These are phyloP conservation scores for Lactarius hengduanensis DNA, from an alignment of 768 basidiomycete genomes.

Conservation along the genomic window DNA sequence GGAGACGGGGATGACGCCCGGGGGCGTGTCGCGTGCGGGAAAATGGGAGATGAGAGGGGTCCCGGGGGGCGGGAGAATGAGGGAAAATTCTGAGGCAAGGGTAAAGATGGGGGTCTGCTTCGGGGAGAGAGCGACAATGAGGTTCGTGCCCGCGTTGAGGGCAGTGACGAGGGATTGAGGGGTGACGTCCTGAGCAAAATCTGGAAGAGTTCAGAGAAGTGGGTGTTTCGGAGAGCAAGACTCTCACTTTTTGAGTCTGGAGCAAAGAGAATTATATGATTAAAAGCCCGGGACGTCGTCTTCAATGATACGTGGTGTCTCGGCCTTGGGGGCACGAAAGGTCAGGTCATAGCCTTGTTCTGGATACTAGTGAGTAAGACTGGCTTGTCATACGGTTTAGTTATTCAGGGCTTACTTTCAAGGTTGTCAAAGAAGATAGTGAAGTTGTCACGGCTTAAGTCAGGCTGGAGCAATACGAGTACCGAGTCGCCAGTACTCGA, in stretches of 20 bases:
- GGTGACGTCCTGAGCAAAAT: constrained; percentile 68
- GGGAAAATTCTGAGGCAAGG: constrained; percentile 87
- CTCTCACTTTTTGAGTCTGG: constrained; percentile 80
- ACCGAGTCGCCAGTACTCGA: constrained; percentile 84
- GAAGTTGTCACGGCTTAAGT: constrained; percentile 63
- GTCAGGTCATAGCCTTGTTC: constrained; percentile 84
- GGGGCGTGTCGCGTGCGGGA: constrained; percentile 63
- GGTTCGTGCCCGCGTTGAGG: constrained; percentile 69
- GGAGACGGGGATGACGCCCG: constrained; percentile 64
- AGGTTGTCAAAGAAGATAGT: constrained; percentile 81
- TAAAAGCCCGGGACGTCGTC: constrained; percentile 74
- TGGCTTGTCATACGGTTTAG: constrained; percentile 5
- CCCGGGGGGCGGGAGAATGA: constrained; percentile 83
- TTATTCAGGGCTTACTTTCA: constrained; percentile 48
- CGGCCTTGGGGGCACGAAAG: constrained; percentile 80
- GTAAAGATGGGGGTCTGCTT: constrained; percentile 71
- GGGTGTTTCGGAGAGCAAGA: not conserved
- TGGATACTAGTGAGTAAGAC: constrained; percentile 34
- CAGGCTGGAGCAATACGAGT: constrained; percentile 79
- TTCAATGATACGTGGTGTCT: constrained; percentile 59
- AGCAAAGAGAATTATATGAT: constrained; percentile 84
- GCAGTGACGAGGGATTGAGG: constrained; percentile 78
- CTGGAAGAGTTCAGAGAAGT: constrained; percentile 39
- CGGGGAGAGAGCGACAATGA: constrained; percentile 79
- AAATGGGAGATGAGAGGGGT: constrained; percentile 86